Conservation (phyloP, 2,329 filamentous ascomycete genomes). For the Sporothrix globosa region DNA sequence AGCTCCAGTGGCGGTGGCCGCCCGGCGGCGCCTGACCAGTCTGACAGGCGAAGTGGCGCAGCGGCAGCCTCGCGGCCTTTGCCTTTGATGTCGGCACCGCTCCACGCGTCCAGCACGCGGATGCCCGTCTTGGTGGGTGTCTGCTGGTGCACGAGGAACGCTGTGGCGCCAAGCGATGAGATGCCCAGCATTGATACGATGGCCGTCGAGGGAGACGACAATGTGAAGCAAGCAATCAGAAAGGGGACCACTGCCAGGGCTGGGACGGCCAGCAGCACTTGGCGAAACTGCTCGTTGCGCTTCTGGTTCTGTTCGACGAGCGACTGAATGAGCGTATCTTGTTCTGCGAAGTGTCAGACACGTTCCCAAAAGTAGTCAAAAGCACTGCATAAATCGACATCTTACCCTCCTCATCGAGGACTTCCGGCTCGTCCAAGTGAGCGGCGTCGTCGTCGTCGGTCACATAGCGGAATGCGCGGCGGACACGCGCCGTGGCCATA, state of each 20-base stretch:
- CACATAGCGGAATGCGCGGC: slow-evolving; percentile 78
- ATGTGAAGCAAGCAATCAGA: slow-evolving; percentile 40
- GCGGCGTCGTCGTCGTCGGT: slow-evolving; percentile 60
- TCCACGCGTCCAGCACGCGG: slow-evolving; percentile 52
- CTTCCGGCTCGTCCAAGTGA: slow-evolving; percentile 58
- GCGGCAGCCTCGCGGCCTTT: slow-evolving; percentile 30
- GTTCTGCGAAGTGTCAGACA: slow-evolving; percentile 51
- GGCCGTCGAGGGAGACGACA: slow-evolving; percentile 40
- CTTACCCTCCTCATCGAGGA: slow-evolving; percentile 75
- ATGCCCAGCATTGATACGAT: slow-evolving; percentile 61
- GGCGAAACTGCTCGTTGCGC: slow-evolving; percentile 62
- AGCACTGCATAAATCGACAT: neutral
- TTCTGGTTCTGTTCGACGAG: slow-evolving; percentile 60
- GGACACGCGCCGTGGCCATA: slow-evolving; percentile 60
- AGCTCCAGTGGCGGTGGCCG: slow-evolving; percentile 54
- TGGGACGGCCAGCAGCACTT: slow-evolving; percentile 56
- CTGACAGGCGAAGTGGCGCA: neutral
- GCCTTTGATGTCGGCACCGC: slow-evolving; percentile 39
- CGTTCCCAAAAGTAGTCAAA: too few species aligned
- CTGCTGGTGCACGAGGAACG: slow-evolving; percentile 62
- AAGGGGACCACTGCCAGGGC: slow-evolving; percentile 43
- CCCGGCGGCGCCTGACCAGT: neutral
- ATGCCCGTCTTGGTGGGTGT: slow-evolving; percentile 61
- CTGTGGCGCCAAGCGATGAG: slow-evolving; percentile 65
- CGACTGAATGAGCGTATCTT: slow-evolving; percentile 63